Percentiles rank a stretch among this genome's conserved stretches.
Conservation (phyloP, 2,329 filamentous ascomycete species). For the Epichloe coenophiala region DNA sequence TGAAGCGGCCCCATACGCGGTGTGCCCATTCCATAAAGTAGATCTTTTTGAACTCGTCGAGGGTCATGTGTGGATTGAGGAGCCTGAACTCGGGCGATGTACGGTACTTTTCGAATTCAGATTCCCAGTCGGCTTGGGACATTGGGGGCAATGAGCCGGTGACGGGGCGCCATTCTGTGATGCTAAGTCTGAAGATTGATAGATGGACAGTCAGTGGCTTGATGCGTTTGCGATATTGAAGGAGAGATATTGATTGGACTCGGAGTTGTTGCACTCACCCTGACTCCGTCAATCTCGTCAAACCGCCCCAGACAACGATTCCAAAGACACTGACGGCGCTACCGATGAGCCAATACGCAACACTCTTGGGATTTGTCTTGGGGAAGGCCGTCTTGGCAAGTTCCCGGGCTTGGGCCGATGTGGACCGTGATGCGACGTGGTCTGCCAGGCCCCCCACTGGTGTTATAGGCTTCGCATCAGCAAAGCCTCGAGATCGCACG, state of each 20-base stretch:
- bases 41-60: conserved; percentile 97
- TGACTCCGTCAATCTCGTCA: conserved; percentile 90
- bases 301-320: conserved; percentile 86
- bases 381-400: conserved; percentile 29
- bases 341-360: conserved; percentile 85
- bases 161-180: conserved; percentile 97
- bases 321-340: conserved; percentile 92
- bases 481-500: conserved; percentile 26
- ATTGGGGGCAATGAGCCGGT: conserved; percentile 82
- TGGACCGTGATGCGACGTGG: conserved; percentile 12
- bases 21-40: conserved; percentile 99
- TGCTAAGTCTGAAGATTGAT: conserved; percentile 56
- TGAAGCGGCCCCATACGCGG: conserved; percentile 82
- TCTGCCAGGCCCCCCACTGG: conserved; percentile 16
- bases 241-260: background rate
- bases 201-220: background rate
- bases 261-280: conserved; percentile 44
- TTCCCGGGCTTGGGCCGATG: conserved; percentile 8
- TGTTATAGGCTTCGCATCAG: conserved; percentile 18
- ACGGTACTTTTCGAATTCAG: conserved; percentile 85
- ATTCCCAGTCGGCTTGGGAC: conserved; percentile 70
- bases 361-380: conserved; percentile 57
- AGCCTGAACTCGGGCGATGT: conserved; percentile 85
- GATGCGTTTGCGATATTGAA: background rate
- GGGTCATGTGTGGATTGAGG: conserved; percentile 83